Percentiles rank a stretch among this genome's conserved stretches.
Conservation (phyloP, 306 rosid species). For the Citrullus mucosospermus region DNA sequence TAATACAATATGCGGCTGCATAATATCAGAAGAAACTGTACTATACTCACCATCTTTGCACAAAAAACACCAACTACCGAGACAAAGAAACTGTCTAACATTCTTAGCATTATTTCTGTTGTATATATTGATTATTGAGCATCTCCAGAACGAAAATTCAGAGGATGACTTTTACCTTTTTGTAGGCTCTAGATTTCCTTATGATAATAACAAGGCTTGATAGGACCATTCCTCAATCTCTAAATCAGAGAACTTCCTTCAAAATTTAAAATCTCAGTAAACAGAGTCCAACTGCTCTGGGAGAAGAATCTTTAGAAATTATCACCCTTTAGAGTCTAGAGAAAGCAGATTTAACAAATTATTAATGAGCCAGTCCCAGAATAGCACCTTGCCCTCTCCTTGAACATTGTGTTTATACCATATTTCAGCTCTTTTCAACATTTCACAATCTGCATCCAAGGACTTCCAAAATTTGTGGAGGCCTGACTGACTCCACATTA, state of each 20-base stretch:
- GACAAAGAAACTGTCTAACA: neutral
- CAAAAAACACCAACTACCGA: neutral
- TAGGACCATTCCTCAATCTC: neutral
- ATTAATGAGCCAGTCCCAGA: too few relatives aligned
- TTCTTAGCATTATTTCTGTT: neutral
- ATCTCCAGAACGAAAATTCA: neutral
- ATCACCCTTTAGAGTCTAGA: neutral
- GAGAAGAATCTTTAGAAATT: neutral
- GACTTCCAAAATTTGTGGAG: too few relatives aligned
- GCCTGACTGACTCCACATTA: too few relatives aligned
- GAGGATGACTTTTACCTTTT: too few relatives aligned
- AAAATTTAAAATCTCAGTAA: too few relatives aligned
- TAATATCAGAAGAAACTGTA: neutral
- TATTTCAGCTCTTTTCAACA: too few relatives aligned
- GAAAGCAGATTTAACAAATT: too few relatives aligned
- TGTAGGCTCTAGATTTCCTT: too few relatives aligned
- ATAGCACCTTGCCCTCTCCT: too few relatives aligned
- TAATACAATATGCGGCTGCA: neutral
- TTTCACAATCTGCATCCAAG: too few relatives aligned
- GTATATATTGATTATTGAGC: neutral
- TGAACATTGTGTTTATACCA: too few relatives aligned
- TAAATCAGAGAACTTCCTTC: neutral
- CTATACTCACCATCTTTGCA: neutral
- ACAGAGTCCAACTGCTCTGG: neutral
- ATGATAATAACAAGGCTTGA: neutral